Evolutionary conservation across 176 grass and related monocot genomes (phyloP), one percentile per base, ranked within the genome.

Genomic region (Raddia distichophylla): DNA sequence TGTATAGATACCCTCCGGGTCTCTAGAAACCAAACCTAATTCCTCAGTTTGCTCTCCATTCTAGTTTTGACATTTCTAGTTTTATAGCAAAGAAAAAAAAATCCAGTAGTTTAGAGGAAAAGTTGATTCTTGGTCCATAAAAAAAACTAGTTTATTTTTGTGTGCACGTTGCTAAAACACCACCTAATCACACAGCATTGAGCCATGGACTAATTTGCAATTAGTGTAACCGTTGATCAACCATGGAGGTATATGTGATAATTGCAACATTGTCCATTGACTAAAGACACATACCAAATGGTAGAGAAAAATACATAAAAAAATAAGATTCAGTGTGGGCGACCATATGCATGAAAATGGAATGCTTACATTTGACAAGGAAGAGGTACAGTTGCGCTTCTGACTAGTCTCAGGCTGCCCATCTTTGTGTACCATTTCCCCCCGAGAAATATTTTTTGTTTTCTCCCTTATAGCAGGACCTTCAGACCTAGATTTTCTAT

Each of bases 291-390:
- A 49, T 42, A 43, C 3, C 27, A 82, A 64, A 63, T 12, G 54
- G 9, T 40, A 18, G 17, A 27, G 44, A 59, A 71, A 71, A 20
- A 32, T 44, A 85, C 20, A 79, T 20, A 86, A 3, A 27, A 20
- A 76, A 69, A 37, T 15, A 53, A 16, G 11, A 47, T 55, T 67
- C 20, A 53, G 4, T 48, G 11, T 19, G 49, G 62, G 61, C 58
- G 9, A 74, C 35, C 18, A 37, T 46, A 50, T 60, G 66, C 48
- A 7, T 49, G 18, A n/a, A 19, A 57, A 58, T 50, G 15, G 50
- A 60, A 71, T 82, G 89, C 92, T 94, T 76, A 94, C 89, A 84
- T 60, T 13, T 11, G 69, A 76, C 13, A 80, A 35, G 5, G 76
- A 59, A 5, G 69, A 86, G 43, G 70, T 43, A 49, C 64, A 55